Conservation (phyloP, 495 filamentous ascomycete species). For the Xylona heveae region DNA sequence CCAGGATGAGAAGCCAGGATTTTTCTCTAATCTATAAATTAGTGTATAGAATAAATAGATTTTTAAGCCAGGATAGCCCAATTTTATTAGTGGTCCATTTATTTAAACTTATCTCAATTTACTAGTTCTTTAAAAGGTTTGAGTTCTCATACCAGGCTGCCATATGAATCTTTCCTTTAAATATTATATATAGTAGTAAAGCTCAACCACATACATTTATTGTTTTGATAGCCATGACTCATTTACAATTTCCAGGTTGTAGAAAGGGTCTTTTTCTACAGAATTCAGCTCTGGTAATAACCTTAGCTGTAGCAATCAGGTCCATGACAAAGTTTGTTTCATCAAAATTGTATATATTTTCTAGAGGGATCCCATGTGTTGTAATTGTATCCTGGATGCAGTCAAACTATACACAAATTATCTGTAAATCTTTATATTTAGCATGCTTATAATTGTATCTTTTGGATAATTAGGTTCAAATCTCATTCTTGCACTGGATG, state of each 20-base stretch:
- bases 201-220: constrained; percentile 12
- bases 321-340: constrained; percentile 5
- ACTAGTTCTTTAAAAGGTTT: constrained; percentile 11
- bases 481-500: too few species aligned
- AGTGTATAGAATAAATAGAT: not conserved
- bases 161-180: constrained; percentile 12
- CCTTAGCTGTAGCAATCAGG: constrained; percentile 1
- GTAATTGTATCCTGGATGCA: not conserved
- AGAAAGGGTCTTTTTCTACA: not conserved
- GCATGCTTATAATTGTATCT: too few species aligned
- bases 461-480: too few species aligned
- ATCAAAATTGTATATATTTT: constrained; percentile 6
- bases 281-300: not conserved
- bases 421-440: too few species aligned
- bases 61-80: constrained; percentile 8
- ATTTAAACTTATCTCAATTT: constrained; percentile 12
- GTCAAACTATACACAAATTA: too few species aligned
- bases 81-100: constrained; percentile 16
- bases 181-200: constrained; percentile 18
- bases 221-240: constrained; percentile 16
- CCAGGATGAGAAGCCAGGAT: constrained; percentile 4
- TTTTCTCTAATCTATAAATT: not conserved
- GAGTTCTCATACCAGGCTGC: constrained; percentile 12
- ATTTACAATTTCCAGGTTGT: constrained; percentile 21
- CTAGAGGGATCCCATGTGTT: constrained; percentile 3